Percentiles rank a stretch among this genome's conserved stretches.
Conservation (phyloP, 805 yeast species). For the Grigorovia transvaalensis region DNA sequence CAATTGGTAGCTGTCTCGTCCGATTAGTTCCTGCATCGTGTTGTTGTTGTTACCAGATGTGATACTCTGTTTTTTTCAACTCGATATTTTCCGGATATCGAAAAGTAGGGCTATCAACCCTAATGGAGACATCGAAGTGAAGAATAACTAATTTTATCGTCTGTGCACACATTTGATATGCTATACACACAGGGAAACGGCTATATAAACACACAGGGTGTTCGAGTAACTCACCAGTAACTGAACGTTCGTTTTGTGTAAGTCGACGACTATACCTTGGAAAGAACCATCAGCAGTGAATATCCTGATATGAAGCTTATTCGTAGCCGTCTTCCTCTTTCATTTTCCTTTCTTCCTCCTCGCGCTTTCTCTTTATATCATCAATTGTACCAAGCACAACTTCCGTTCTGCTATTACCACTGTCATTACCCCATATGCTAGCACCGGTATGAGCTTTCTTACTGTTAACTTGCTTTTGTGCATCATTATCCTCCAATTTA, state of each 20-base stretch:
- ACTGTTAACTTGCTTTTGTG: constrained; percentile 34
- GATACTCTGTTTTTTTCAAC: background rate
- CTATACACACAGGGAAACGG: background rate
- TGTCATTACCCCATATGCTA: constrained; percentile 33
- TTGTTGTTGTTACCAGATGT: background rate
- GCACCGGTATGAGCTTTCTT: constrained; percentile 39
- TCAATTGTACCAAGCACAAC: constrained; percentile 54
- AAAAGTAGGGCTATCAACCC: background rate
- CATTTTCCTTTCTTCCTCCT: constrained; percentile 15
- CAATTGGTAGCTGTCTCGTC: background rate
- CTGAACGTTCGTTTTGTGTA: no score
- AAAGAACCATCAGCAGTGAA: no score
- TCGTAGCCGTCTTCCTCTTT: background rate
- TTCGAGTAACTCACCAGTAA: no score
- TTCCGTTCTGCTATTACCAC: constrained; percentile 50
- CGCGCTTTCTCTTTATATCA: constrained; percentile 29
- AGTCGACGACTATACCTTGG: no score
- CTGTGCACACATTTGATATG: background rate
- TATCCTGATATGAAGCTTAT: no score
- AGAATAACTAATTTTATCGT: background rate
- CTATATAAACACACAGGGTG: no score
- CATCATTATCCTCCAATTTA: constrained; percentile 55
- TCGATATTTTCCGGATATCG: background rate
- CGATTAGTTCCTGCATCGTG: background rate
- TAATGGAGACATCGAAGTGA: background rate